phyloP scores from a whole-genome alignment of 495 filamentous ascomycete genomes.

The Coniosporium apollinis region DNA sequence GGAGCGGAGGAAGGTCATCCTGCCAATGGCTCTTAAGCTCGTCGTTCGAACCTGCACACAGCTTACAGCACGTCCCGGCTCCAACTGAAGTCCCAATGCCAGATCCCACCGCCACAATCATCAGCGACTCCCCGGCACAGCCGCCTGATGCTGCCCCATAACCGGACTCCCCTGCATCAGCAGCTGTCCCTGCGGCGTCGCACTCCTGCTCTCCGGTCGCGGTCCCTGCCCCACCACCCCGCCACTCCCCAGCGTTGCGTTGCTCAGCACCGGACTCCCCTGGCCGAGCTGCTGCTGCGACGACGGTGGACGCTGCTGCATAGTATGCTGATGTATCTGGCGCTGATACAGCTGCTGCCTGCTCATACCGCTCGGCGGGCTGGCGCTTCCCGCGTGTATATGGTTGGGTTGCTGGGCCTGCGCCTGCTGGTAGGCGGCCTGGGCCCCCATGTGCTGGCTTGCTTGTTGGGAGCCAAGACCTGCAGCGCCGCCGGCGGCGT shows the following conservation, averaged over 20 bases:
- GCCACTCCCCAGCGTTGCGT: neutral
- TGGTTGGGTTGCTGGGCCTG: constrained; percentile 5
- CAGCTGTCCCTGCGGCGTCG: neutral
- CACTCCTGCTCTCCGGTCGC: neutral
- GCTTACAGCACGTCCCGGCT: too few species aligned
- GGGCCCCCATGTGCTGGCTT: constrained; percentile 6
- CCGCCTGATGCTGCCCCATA: neutral
- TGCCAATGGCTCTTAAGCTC: too few species aligned
- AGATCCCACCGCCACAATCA: too few species aligned
- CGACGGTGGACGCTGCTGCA: neutral
- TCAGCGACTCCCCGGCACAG: too few species aligned
- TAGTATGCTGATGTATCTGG: constrained; percentile 1
- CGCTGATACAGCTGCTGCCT: constrained; percentile 1
- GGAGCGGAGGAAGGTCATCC: too few species aligned
- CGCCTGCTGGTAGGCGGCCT: constrained; percentile 4
- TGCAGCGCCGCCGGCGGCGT: constrained; percentile 18
- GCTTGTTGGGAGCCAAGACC: constrained; percentile 1
- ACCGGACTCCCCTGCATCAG: constrained; percentile 1
- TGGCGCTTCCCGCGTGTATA: constrained; percentile 7
- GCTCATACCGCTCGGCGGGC: constrained; percentile 1
- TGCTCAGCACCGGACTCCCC: neutral
- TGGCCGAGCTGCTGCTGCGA: constrained; percentile 1
- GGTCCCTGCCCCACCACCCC: constrained; percentile 1
- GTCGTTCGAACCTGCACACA: too few species aligned
- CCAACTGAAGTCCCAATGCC: too few species aligned